phyloP scores from a whole-genome alignment of 306 rosid species.

The Glycyrrhiza uralensis region DNA sequence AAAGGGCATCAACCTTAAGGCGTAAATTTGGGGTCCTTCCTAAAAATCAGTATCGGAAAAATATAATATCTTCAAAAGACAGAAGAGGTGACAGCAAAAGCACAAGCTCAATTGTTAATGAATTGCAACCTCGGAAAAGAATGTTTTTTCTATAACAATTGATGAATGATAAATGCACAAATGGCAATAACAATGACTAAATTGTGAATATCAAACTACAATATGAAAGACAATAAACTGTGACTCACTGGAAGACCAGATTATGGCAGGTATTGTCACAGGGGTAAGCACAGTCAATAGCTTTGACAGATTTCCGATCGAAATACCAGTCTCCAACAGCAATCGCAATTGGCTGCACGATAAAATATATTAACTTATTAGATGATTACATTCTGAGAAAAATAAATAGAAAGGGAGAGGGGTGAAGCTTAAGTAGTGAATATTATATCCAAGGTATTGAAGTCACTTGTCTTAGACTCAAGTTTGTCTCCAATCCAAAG shows the following conservation, averaged over 20 bases:
- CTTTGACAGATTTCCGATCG: conserved; percentile 57
- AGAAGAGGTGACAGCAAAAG: conserved; percentile 1
- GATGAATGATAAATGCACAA: conserved; percentile 30
- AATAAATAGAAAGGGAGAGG: background rate
- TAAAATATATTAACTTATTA: background rate
- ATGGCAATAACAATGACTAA: conserved; percentile 17
- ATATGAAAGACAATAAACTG: conserved; percentile 25
- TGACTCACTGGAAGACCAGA: conserved; percentile 71
- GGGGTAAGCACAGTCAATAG: conserved; percentile 80
- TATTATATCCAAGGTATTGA: background rate
- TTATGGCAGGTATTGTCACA: conserved; percentile 89
- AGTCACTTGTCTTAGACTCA: background rate
- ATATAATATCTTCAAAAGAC: conserved; percentile 1
- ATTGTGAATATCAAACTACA: background rate
- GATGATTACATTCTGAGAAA: background rate
- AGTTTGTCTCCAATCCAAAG: background rate
- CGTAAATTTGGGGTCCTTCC: background rate
- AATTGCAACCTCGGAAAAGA: conserved; percentile 13
- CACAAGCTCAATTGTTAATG: background rate
- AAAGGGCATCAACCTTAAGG: background rate
- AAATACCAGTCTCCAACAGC: conserved; percentile 93
- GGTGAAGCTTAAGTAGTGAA: background rate
- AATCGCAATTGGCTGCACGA: conserved; percentile 66
- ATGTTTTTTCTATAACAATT: conserved; percentile 3
- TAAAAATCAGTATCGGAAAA: background rate